Percentiles rank a stretch among this genome's conserved stretches.
phyloP scores from a whole-genome alignment of 371 early-diverging fungal species.

The Mucor sp. region DNA sequence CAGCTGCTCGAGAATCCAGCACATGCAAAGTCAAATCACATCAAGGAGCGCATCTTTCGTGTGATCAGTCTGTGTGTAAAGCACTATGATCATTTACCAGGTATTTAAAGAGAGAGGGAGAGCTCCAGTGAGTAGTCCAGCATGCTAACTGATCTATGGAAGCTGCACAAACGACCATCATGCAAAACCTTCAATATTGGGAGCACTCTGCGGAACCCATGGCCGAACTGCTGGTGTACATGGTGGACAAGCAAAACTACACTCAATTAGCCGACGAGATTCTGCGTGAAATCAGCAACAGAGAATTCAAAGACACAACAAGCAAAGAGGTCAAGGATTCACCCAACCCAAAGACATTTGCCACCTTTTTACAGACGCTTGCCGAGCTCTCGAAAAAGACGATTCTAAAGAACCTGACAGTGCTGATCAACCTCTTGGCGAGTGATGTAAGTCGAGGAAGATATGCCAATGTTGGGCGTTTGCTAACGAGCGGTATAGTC shows the following conservation, averaged over 20 bases:
- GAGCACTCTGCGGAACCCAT: conserved; percentile 91
- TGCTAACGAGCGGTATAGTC: conserved; percentile 46
- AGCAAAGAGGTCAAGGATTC: conserved; percentile 66
- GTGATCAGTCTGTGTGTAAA: conserved; percentile 69
- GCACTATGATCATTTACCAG: conserved; percentile 74
- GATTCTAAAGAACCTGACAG: conserved; percentile 83
- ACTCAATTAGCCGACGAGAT: conserved; percentile 81
- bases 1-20: conserved; percentile 80
- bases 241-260: conserved; percentile 68
- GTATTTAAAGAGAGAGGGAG: conserved; percentile 23
- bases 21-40: conserved; percentile 56
- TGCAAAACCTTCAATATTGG: conserved; percentile 89
- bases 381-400: conserved; percentile 81
- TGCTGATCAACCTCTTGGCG: conserved; percentile 82
- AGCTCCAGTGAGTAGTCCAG: not conserved
- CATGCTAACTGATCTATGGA: not conserved
- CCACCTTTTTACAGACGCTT: conserved; percentile 80
- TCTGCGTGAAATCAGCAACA: conserved; percentile 67
- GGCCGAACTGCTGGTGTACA: conserved; percentile 80
- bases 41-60: conserved; percentile 63
- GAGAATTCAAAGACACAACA: conserved; percentile 60
- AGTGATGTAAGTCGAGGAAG: conserved; percentile 65
- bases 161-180: conserved; percentile 82
- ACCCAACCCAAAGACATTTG: conserved; percentile 80
- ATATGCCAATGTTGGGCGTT: not conserved